Evolutionary conservation across 2,329 filamentous ascomycete genomes (phyloP).

Genomic region (Triangularia setosa): DNA sequence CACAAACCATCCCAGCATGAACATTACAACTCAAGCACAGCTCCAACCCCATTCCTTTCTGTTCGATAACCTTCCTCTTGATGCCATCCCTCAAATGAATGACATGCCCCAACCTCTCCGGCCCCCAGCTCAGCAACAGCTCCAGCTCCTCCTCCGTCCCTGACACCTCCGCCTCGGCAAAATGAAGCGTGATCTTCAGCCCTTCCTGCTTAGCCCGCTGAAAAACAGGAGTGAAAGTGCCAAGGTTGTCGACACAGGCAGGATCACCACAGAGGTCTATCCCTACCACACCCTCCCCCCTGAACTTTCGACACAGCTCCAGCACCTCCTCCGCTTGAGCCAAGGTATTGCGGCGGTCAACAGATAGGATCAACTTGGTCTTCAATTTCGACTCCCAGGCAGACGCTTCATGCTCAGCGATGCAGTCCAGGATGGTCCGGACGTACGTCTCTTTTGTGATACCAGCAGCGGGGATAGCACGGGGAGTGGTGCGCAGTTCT

Average conservation of each 20-base stretch:
- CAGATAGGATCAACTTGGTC: constrained; percentile 65
- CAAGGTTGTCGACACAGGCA: constrained; percentile 34
- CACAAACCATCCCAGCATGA: constrained; percentile 66
- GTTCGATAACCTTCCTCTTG: constrained; percentile 54
- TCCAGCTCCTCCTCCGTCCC: constrained; percentile 57
- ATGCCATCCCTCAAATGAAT: constrained; percentile 63
- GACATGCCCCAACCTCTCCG: constrained; percentile 71
- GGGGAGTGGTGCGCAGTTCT: constrained; percentile 76
- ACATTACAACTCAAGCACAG: constrained; percentile 80
- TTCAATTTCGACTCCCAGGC: constrained; percentile 40
- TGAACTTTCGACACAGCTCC: constrained; percentile 56
- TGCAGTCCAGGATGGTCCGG: constrained; percentile 59
- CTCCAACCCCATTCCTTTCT: constrained; percentile 59
- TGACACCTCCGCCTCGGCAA: constrained; percentile 64
- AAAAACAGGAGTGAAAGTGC: constrained; percentile 58
- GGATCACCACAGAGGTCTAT: constrained; percentile 80
- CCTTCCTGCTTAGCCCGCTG: constrained; percentile 46
- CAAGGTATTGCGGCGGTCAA: constrained; percentile 59
- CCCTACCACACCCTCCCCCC: constrained; percentile 58
- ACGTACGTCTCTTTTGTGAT: constrained; percentile 64
- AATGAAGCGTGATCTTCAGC: constrained; percentile 69
- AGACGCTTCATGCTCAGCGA: constrained; percentile 51
- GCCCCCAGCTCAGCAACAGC: constrained; percentile 61
- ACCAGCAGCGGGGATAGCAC: constrained; percentile 50
- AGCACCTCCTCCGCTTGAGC: constrained; percentile 61